Conservation (phyloP, 139 green algal species). For the Pseudopediastrum boryanum region DNA sequence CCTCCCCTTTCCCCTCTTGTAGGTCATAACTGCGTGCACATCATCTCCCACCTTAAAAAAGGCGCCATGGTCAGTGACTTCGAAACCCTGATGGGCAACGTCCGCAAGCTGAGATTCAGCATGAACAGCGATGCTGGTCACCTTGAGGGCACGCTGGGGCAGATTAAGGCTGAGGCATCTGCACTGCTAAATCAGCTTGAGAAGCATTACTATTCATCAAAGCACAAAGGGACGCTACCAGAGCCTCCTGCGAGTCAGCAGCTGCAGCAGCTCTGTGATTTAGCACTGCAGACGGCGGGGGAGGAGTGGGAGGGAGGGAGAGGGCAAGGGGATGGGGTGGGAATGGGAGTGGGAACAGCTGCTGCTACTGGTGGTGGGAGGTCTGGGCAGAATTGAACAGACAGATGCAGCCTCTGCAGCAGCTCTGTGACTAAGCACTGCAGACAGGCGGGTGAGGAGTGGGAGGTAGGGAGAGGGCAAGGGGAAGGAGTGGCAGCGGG, state of each 20-base stretch:
- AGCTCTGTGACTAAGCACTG: slow-evolving; percentile 25
- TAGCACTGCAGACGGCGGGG: slow-evolving; percentile 31
- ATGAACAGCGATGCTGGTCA: neutral
- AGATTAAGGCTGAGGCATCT: neutral
- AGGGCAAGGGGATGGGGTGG: too few relatives aligned
- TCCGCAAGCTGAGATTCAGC: neutral
- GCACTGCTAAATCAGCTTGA: slow-evolving; percentile 1
- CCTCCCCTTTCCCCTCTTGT: neutral
- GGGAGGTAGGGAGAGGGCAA: neutral
- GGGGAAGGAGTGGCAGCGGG: neutral
- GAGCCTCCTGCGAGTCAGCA: neutral
- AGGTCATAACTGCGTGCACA: slow-evolving; percentile 35
- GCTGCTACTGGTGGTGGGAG: too few relatives aligned
- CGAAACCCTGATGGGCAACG: slow-evolving; percentile 3
- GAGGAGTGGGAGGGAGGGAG: too few relatives aligned
- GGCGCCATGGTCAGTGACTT: slow-evolving; percentile 39
- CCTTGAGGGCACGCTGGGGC: neutral
- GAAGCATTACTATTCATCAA: slow-evolving; percentile 32
- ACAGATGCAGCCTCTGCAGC: too few relatives aligned
- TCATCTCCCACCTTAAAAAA: slow-evolving; percentile 34
- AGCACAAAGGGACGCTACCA: slow-evolving; percentile 21
- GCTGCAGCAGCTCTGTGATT: slow-evolving; percentile 24
- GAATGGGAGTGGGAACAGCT: too few relatives aligned
- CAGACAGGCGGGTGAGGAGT: neutral
- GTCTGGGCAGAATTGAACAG: too few relatives aligned